Conservation (phyloP, 2,329 filamentous ascomycete genomes). For the Fusarium oxysporum region DNA sequence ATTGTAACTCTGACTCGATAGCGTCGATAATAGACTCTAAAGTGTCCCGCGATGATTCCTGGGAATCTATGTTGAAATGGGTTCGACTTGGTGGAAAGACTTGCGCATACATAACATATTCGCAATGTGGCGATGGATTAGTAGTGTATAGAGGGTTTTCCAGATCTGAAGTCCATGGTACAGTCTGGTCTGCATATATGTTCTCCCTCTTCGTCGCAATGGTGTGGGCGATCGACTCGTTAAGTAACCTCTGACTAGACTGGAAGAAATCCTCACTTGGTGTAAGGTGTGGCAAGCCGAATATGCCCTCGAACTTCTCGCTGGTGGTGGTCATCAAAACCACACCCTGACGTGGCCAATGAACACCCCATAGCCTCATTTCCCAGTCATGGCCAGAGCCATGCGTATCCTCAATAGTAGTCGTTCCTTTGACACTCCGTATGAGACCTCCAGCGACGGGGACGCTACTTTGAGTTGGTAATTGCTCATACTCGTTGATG, state of each 20-base stretch:
- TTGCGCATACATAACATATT: constrained; percentile 89
- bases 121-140: constrained; percentile 79
- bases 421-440: constrained; percentile 75
- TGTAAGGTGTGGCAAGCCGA: constrained; percentile 86
- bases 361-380: constrained; percentile 83
- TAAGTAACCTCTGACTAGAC: constrained; percentile 73
- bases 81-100: constrained; percentile 67
- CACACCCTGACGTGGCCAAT: constrained; percentile 84
- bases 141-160: constrained; percentile 69
- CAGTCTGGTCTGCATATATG: constrained; percentile 65
- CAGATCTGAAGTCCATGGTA: constrained; percentile 81
- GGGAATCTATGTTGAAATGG: constrained; percentile 49
- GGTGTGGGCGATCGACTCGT: constrained; percentile 75
- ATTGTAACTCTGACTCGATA: constrained; percentile 72
- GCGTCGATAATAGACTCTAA: constrained; percentile 57
- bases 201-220: constrained; percentile 73
- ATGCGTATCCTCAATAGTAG: constrained; percentile 78
- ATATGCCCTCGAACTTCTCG: constrained; percentile 93
- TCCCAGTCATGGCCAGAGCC: constrained; percentile 79
- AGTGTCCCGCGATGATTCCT: constrained; percentile 48
- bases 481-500: constrained; percentile 58
- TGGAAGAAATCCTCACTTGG: constrained; percentile 67
- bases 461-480: constrained; percentile 47
- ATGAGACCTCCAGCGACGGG: constrained; percentile 64
- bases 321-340: constrained; percentile 89